Percentiles rank a stretch among this genome's conserved stretches.
phyloP scores from a whole-genome alignment of 2,329 filamentous ascomycete species.

The Zymoseptoria passerinii region DNA sequence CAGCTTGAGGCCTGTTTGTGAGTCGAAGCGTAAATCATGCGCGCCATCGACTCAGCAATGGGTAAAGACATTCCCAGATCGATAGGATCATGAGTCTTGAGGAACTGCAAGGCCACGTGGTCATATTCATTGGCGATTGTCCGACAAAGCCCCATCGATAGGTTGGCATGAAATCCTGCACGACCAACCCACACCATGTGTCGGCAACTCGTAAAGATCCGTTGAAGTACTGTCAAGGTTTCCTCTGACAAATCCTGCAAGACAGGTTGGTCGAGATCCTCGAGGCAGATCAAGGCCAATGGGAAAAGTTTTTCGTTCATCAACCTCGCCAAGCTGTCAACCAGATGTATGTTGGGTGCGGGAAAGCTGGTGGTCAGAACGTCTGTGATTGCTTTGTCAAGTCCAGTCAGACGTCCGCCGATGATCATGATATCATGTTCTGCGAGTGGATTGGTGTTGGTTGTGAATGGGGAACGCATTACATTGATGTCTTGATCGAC shows the following conservation, averaged over 20 bases:
- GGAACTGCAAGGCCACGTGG: conserved; percentile 13
- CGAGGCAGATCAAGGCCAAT: conserved; percentile 13
- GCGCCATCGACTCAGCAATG: conserved; percentile 11
- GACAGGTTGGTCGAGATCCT: conserved; percentile 14
- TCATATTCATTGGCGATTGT: conserved; percentile 12
- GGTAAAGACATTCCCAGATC: conserved; percentile 5
- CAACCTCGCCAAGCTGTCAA: conserved; percentile 1
- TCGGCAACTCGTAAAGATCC: conserved; percentile 8
- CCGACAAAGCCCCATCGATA: conserved; percentile 16
- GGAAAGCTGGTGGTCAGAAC: conserved; percentile 11
- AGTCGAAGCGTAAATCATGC: conserved; percentile 9
- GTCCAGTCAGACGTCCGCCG: conserved; percentile 10
- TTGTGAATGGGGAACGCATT: conserved; percentile 12
- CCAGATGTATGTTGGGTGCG: conserved; percentile 6
- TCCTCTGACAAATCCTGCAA: conserved; percentile 8
- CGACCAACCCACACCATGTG: conserved; percentile 13
- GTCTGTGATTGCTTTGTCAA: conserved; percentile 9
- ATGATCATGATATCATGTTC: conserved; percentile 14
- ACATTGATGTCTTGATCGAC: conserved; percentile 11
- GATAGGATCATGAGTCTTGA: conserved; percentile 5
- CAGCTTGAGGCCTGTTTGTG: conserved; percentile 4
- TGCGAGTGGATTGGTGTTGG: conserved; percentile 9
- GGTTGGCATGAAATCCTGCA: conserved; percentile 7
- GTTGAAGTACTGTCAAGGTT: conserved; percentile 9
- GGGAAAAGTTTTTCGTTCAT: conserved; percentile 2